Conservation (phyloP, 495 filamentous ascomycete species). For the Cudoniella acicularis region DNA sequence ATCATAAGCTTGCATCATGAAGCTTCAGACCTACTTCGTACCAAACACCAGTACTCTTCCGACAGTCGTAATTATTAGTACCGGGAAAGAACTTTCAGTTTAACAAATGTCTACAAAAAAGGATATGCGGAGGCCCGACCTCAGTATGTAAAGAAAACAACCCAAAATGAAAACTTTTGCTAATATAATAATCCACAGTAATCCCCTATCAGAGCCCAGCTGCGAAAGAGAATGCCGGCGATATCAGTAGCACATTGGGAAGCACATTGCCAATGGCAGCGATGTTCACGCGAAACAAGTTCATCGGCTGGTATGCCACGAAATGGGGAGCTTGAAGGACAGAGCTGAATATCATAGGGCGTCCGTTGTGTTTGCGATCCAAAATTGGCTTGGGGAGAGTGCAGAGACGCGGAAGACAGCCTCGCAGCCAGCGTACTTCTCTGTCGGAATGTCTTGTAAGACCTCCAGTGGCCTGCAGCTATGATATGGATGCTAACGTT, state of each 20-base stretch:
- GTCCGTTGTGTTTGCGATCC: constrained; percentile 76
- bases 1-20: too few relatives aligned
- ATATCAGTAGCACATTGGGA: constrained; percentile 63
- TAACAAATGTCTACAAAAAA: constrained; percentile 68
- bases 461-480: constrained; percentile 12
- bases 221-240: constrained; percentile 38
- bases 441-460: constrained; percentile 81
- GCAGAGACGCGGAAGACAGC: constrained; percentile 64
- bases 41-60: too few relatives aligned
- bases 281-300: constrained; percentile 89
- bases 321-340: background rate
- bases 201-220: constrained; percentile 47
- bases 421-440: constrained; percentile 76
- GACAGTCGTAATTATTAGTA: too few relatives aligned
- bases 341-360: constrained; percentile 52
- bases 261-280: constrained; percentile 92
- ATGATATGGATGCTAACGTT: constrained; percentile 12
- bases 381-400: constrained; percentile 83
- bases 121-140: constrained; percentile 81
- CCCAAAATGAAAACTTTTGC: background rate
- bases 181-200: constrained; percentile 30
- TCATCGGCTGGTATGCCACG: constrained; percentile 71
- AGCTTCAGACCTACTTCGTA: background rate
- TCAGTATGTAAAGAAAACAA: constrained; percentile 54
- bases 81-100: background rate